These are phyloP conservation scores for Blastocladiella emersonii DNA, from an alignment of 371 early-diverging fungal genomes.

Conservation along the genomic window DNA sequence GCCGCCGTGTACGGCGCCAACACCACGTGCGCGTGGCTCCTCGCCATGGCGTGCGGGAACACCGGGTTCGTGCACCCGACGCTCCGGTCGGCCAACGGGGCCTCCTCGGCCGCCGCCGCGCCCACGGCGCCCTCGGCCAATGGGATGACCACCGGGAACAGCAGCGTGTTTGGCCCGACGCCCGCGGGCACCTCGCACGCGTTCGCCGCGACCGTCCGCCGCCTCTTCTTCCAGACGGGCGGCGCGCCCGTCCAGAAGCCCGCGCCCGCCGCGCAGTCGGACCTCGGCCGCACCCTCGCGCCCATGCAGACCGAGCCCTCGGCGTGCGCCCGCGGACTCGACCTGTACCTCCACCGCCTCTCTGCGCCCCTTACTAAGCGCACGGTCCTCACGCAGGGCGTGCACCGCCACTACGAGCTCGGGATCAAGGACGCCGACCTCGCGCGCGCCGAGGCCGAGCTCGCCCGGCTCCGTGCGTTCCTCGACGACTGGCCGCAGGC, in stretches of 20 bases:
- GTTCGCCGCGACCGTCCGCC: neutral
- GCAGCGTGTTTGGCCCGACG: neutral
- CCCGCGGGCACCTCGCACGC: neutral
- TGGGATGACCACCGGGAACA: neutral
- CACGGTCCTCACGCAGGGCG: neutral
- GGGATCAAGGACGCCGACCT: neutral
- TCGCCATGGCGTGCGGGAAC: neutral
- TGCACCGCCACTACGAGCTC: neutral
- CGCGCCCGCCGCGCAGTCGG: neutral
- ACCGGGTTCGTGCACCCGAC: neutral
- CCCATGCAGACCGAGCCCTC: neutral
- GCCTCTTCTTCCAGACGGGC: neutral
- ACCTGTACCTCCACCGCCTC: neutral
- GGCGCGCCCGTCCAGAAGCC: neutral
- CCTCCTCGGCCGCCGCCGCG: neutral
- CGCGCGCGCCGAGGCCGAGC: neutral
- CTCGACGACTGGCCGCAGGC: neutral
- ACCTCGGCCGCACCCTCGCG: neutral
- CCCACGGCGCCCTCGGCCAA: neutral
- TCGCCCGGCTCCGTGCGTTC: neutral
- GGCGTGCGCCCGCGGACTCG: neutral
- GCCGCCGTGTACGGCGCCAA: neutral
- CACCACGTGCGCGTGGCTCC: neutral
- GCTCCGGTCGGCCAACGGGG: neutral
- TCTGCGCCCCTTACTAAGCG: neutral